Evolutionary conservation across 352 stramenopile genomes (phyloP).

Genomic region (Phytophthora boehmeriae): DNA sequence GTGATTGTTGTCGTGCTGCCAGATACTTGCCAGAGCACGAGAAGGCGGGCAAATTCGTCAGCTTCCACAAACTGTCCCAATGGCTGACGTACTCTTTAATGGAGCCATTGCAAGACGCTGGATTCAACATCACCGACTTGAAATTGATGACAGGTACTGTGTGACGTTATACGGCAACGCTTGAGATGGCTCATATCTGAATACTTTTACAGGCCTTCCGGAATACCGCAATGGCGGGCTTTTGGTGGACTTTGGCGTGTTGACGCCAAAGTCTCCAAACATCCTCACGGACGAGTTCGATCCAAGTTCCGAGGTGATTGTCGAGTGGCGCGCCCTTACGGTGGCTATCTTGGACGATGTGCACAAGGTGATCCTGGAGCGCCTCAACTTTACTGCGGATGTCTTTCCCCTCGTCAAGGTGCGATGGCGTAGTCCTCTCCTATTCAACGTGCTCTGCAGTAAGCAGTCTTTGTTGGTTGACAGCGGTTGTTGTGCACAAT

Average conservation of each 20-base stretch:
- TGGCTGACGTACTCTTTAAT: slow-evolving; percentile 91
- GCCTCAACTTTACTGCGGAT: slow-evolving; percentile 70
- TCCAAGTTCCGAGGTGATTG: slow-evolving; percentile 75
- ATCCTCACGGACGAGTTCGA: slow-evolving; percentile 69
- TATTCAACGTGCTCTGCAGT: neutral
- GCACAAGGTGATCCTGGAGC: slow-evolving; percentile 65
- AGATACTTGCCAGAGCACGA: slow-evolving; percentile 60
- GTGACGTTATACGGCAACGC: too few species aligned
- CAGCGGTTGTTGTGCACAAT: slow-evolving; percentile 8
- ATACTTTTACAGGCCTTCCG: slow-evolving; percentile 48
- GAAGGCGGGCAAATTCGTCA: slow-evolving; percentile 68
- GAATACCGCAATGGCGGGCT: slow-evolving; percentile 88
- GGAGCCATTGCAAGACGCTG: slow-evolving; percentile 84
- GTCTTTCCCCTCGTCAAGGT: slow-evolving; percentile 88
- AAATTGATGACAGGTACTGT: slow-evolving; percentile 60
- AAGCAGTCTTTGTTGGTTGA: too few species aligned
- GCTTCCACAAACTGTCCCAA: slow-evolving; percentile 91
- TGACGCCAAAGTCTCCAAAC: slow-evolving; percentile 63
- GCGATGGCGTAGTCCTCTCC: neutral
- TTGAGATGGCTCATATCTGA: too few species aligned
- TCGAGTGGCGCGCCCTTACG: slow-evolving; percentile 87
- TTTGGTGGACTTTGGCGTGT: slow-evolving; percentile 80
- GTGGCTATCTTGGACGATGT: slow-evolving; percentile 83
- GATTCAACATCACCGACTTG: slow-evolving; percentile 78
- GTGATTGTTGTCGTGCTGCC: neutral